These are phyloP conservation scores for Aspergillus japonicus DNA, from an alignment of 2,329 filamentous ascomycete genomes.

Conservation along the genomic window DNA sequence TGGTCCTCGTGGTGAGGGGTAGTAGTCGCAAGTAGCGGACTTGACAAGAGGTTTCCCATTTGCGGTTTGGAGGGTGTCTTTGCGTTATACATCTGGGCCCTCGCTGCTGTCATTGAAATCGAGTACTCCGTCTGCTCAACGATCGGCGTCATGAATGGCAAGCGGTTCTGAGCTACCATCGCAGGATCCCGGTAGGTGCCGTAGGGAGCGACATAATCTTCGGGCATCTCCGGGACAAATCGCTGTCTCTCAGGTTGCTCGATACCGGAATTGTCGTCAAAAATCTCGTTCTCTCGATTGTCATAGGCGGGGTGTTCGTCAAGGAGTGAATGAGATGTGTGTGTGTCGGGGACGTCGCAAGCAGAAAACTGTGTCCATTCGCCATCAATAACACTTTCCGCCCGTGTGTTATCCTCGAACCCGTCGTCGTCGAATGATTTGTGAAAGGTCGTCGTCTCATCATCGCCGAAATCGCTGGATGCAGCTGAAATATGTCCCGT, in stretches of 20 bases:
- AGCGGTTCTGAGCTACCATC: conserved; percentile 79
- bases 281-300: conserved; percentile 24
- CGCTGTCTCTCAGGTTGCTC: conserved; percentile 42
- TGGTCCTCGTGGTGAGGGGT: conserved; percentile 53
- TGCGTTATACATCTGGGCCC: conserved; percentile 59
- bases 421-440: conserved; percentile 45
- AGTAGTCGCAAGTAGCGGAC: conserved; percentile 69
- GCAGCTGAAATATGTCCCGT: conserved; percentile 68
- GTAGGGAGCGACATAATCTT: conserved; percentile 79
- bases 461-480: conserved; percentile 65
- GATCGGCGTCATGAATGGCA: conserved; percentile 98
- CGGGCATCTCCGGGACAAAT: conserved; percentile 68
- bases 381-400: conserved; percentile 60
- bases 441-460: conserved; percentile 48
- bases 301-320: conserved; percentile 13
- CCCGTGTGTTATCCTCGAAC: conserved; percentile 41
- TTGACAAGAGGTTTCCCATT: conserved; percentile 58
- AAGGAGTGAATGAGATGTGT: conserved; percentile 13
- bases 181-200: conserved; percentile 77
- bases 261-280: conserved; percentile 29
- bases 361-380: conserved; percentile 89
- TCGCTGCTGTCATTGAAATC: conserved; percentile 59
- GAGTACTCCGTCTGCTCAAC: conserved; percentile 93
- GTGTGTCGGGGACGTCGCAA: conserved; percentile 60
- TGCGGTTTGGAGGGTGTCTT: conserved; percentile 73